Evolutionary conservation across 1,284 basidiomycete species (phyloP), one percentile per base, ranked within the genome.

Genomic region (Schizophyllum commune): DNA sequence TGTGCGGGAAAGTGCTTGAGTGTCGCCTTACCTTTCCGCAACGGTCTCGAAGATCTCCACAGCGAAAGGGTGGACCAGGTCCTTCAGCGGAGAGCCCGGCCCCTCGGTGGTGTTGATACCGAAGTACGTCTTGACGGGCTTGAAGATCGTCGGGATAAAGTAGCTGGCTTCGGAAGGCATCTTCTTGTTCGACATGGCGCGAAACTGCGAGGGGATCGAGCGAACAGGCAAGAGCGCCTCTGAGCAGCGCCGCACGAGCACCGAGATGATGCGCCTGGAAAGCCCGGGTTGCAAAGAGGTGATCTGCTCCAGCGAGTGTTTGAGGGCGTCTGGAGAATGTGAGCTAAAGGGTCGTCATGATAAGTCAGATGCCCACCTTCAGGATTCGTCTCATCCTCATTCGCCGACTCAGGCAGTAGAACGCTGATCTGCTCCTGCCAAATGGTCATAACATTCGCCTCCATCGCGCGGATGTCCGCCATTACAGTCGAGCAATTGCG

Each of bases 191-290:
- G 89, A 84, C 82, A 90, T 90, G 0, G 89, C 89, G 59, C 93
- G 82, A 67, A 93, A 91, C 66, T 94, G 92, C 0, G 89, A 89
- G 0, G 93, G 92, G 66, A 97, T 91, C 0, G 92, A 91, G 56
- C 93, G 85, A 57, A 98, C 92, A 9, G 91, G 86, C 47, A 91
- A 83, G 53, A 99, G 82, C 2, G 91, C 87, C 66, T 97, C 95
- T 63, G 86, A 88, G 65, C 89, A 93, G 13, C 93, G 85, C 58
- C 84, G 83, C 5, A 84, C 84, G 21, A 98, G 76, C 60, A 96
- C 86, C 4, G 76, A 69, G n/a, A 90, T 73, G 60, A 95, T 83
- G 63, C 90, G 86, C 19, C 72, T 79, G 1, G 85, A 83, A 60
- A 91, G 73, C 2, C 9, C 17, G 2, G 39, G 39, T 17, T 13